Conservation (phyloP, 345 rosid genomes). For the Pugionium dolabratum region DNA sequence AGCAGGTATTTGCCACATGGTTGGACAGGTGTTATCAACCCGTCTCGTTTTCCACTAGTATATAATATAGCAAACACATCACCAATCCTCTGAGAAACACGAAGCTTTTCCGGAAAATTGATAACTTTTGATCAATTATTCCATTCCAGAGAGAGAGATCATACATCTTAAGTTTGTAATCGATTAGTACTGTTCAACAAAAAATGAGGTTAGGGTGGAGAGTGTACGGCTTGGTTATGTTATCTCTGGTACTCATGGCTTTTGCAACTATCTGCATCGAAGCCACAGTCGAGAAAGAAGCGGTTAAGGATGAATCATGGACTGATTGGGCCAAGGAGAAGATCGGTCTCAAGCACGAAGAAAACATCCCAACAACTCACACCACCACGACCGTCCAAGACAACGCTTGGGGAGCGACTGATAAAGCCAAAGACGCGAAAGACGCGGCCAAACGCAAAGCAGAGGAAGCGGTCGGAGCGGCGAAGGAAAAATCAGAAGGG, state of each 20-base stretch:
- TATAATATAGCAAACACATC: slow-evolving; percentile 19
- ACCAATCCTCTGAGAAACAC: slow-evolving; percentile 16
- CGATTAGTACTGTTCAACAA: background rate
- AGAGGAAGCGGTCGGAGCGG: slow-evolving; percentile 27
- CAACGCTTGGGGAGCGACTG: slow-evolving; percentile 21
- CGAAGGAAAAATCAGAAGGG: slow-evolving; percentile 35
- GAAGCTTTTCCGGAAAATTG: background rate
- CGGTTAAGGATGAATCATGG: slow-evolving; percentile 36
- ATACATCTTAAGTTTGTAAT: background rate
- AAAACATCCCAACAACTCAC: slow-evolving; percentile 20
- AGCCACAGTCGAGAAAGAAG: slow-evolving; percentile 21
- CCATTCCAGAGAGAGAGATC: slow-evolving; percentile 4
- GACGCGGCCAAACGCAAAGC: slow-evolving; percentile 31
- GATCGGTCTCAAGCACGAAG: slow-evolving; percentile 40
- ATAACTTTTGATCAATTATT: slow-evolving; percentile 9
- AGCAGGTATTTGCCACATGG: slow-evolving; percentile 28
- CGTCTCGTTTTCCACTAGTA: slow-evolving; percentile 8
- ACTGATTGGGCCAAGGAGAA: slow-evolving; percentile 34
- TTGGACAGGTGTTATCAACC: slow-evolving; percentile 21
- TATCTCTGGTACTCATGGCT: slow-evolving; percentile 29
- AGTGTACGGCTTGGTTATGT: slow-evolving; percentile 24
- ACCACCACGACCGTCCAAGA: slow-evolving; percentile 32
- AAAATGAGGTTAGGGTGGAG: slow-evolving; percentile 28
- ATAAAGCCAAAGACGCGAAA: slow-evolving; percentile 38
- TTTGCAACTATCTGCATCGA: slow-evolving; percentile 23